Conservation (phyloP, 129 eudicot species). For the Escallonia rubra region DNA sequence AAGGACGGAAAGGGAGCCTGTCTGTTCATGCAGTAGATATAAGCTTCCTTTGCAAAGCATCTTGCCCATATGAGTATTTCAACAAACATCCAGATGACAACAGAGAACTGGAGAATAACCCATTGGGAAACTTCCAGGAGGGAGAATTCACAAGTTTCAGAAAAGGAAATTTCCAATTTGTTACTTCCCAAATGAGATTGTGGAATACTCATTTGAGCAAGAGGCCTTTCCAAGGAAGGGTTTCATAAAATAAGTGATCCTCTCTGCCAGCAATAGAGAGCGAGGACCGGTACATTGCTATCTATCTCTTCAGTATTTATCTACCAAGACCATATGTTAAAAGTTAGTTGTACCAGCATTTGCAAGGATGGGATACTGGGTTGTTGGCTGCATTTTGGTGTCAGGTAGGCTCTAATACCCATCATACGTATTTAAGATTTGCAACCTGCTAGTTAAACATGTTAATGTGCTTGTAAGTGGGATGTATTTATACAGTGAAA, state of each 20-base stretch:
- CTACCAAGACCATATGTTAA: too few relatives aligned
- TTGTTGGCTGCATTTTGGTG: not conserved
- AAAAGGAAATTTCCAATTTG: not conserved
- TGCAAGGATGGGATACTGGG: not conserved
- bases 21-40: too few relatives aligned
- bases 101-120: too few relatives aligned
- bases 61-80: too few relatives aligned
- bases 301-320: too few relatives aligned
- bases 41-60: too few relatives aligned
- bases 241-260: too few relatives aligned
- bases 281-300: too few relatives aligned
- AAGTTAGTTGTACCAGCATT: too few relatives aligned
- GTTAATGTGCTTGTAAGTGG: not conserved
- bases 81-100: too few relatives aligned
- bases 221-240: slow-evolving; percentile 18
- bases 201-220: slow-evolving; percentile 33
- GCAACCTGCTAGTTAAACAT: not conserved
- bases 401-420: not conserved
- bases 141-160: not conserved
- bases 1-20: too few relatives aligned
- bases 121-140: not conserved
- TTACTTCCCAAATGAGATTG: not conserved
- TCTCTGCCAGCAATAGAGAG: too few relatives aligned
- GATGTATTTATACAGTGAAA: not conserved
- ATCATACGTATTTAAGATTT: not conserved